These are phyloP conservation scores for Ophiognomonia clavigignenti-juglandacearum DNA, from an alignment of 2,329 filamentous ascomycete species.

Conservation along the genomic window DNA sequence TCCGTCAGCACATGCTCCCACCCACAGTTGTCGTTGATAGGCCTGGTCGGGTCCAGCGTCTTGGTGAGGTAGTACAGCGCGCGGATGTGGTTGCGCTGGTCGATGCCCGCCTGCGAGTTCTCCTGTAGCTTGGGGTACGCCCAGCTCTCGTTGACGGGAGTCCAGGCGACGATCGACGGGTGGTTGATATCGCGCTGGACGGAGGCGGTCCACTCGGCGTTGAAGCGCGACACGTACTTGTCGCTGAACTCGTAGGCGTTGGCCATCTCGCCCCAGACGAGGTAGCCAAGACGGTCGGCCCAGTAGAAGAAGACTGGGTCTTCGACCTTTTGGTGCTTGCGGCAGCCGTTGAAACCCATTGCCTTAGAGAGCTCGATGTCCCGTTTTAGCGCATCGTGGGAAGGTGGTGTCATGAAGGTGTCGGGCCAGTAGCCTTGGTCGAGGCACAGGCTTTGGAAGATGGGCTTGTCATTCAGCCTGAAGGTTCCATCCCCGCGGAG, in stretches of 20 bases:
- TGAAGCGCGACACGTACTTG: slow-evolving; percentile 55
- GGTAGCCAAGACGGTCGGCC: slow-evolving; percentile 55
- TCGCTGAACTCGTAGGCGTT: slow-evolving; percentile 59
- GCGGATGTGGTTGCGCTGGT: slow-evolving; percentile 61
- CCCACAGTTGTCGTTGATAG: slow-evolving; percentile 67
- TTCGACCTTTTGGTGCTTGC: slow-evolving; percentile 63
- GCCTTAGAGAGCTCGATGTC: slow-evolving; percentile 54
- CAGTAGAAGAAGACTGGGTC: slow-evolving; percentile 57
- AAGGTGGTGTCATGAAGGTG: slow-evolving; percentile 55
- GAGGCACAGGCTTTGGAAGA: slow-evolving; percentile 56
- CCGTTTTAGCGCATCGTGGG: slow-evolving; percentile 35
- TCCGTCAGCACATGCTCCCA: slow-evolving; percentile 66
- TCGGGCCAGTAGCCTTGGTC: slow-evolving; percentile 62
- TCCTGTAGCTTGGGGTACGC: slow-evolving; percentile 55
- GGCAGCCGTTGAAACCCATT: slow-evolving; percentile 61
- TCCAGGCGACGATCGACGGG: slow-evolving; percentile 61
- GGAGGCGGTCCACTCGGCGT: slow-evolving; percentile 59
- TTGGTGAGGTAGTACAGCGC: slow-evolving; percentile 60
- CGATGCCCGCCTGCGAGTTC: slow-evolving; percentile 47
- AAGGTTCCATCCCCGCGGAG: slow-evolving; percentile 52
- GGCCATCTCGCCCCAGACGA: slow-evolving; percentile 62
- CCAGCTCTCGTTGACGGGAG: slow-evolving; percentile 61
- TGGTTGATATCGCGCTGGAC: slow-evolving; percentile 62
- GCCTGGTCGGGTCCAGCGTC: slow-evolving; percentile 56
- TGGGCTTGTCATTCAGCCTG: slow-evolving; percentile 52